Percentiles rank a stretch among this genome's conserved stretches.
phyloP scores from a whole-genome alignment of 2,329 filamentous ascomycete genomes.

The Diplodia intermedia region DNA sequence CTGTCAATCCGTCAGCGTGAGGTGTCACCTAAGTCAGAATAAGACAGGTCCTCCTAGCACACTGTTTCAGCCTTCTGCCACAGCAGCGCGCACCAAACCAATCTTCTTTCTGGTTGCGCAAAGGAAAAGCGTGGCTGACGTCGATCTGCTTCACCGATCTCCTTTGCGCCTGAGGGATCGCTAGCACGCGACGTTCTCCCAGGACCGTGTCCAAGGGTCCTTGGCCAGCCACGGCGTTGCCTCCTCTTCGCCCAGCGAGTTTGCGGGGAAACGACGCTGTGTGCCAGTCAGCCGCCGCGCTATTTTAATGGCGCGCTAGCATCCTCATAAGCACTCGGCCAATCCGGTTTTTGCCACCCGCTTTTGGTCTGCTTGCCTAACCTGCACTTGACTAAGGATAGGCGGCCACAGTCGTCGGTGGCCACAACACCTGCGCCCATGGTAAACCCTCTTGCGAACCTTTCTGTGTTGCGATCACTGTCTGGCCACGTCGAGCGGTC shows the following conservation, averaged over 20 bases:
- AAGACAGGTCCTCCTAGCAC: neutral
- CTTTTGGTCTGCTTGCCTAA: neutral
- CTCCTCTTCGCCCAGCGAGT: neutral
- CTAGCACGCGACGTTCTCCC: neutral
- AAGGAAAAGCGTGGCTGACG: neutral
- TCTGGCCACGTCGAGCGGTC: neutral
- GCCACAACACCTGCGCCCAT: neutral
- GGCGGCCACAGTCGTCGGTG: neutral
- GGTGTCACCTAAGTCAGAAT: neutral
- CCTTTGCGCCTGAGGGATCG: neutral
- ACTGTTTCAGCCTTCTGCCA: neutral
- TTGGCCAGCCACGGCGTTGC: constrained; percentile 3
- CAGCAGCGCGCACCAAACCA: neutral
- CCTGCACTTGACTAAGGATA: neutral
- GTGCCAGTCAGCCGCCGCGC: neutral
- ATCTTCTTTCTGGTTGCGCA: neutral
- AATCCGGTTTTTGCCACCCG: neutral
- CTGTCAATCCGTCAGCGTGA: neutral
- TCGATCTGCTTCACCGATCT: constrained; percentile 2
- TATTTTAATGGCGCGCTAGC: neutral
- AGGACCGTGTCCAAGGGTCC: constrained; percentile 4
- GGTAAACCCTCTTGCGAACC: neutral
- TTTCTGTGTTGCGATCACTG: neutral
- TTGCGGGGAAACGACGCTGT: neutral
- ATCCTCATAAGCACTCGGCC: neutral